These are phyloP conservation scores for Tetrahymena thermophila DNA, from an alignment of 73 alveolate species.

Conservation along the genomic window DNA sequence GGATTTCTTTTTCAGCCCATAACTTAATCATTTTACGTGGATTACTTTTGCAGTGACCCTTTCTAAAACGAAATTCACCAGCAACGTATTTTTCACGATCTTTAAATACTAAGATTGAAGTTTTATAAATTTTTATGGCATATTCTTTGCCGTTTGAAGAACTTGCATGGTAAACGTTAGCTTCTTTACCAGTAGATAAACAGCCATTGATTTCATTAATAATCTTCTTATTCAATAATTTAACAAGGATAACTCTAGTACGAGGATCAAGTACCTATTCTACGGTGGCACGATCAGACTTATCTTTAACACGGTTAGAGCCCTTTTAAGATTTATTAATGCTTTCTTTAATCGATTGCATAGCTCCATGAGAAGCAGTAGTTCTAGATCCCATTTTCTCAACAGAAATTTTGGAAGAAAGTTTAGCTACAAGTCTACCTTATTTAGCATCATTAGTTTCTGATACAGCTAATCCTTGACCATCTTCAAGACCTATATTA, in stretches of 20 bases:
- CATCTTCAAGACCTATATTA: neutral
- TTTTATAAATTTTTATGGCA: constrained; percentile 97
- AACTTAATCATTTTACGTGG: constrained; percentile 99
- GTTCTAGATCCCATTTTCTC: neutral
- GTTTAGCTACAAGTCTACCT: neutral
- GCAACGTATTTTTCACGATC: constrained; percentile 98
- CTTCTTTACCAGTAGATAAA: constrained; percentile 99
- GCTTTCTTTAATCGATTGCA: neutral
- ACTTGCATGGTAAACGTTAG: constrained; percentile 97
- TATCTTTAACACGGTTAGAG: constrained; percentile 82
- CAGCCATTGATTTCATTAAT: constrained; percentile 96
- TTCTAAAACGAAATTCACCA: constrained; percentile 99
- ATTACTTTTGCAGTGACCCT: constrained; percentile 97
- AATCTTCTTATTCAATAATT: constrained; percentile 84
- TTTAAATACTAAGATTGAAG: constrained; percentile 97
- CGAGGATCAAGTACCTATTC: constrained; percentile 99
- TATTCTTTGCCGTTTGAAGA: constrained; percentile 70
- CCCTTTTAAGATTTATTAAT: constrained; percentile 1
- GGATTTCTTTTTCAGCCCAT: constrained; percentile 99
- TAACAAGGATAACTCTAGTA: constrained; percentile 90
- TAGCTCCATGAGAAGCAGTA: neutral
- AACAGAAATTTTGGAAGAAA: neutral
- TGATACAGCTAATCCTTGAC: neutral
- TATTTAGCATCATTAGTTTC: neutral
- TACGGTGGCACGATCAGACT: constrained; percentile 97